Base-by-base conservation (phyloP, 2,329 filamentous ascomycete genomes). In the Colletotrichum sidae region DNA sequence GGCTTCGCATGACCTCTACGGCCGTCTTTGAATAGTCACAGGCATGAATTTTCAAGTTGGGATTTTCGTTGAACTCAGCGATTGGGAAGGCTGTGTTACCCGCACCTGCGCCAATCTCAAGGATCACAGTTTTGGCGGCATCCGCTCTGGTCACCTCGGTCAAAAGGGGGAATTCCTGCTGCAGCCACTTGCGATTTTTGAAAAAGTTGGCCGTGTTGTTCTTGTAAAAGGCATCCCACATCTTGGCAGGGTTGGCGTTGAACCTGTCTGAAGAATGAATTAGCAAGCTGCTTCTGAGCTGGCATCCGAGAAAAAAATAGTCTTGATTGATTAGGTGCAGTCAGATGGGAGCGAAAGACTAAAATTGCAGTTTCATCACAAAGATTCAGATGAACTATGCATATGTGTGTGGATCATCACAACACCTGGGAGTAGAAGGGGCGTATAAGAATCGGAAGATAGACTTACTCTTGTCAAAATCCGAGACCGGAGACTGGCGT, bases 191-290 rank as follows among this genome's bases (percentile, higher is more conserved):
- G 69, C 96, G 88, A 76, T 99, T 92, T 80, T 99, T 99, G 88
- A 99, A 99, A 80, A 99, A 99, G 75, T 98, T 98, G 72, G 90
- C 88, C 17, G 92, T 92, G 79, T 99, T 98, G 81, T 98, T 97
- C 80, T 96, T 94, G 84, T 99, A 99, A 80, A 99, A 99, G 60
- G 92, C 82, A 74, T 99, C 96, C 96, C 96, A 99, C 93, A 94
- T 98, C 78, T 94, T 97, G 68, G 93, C 94, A 0, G 96, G 96
- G 69, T 96, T 88, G 50, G 85, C 83, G 76, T 97, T 98, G 83
- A 97, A 97, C 70, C 93, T 92, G 72, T 82, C 89, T 92, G 73
- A 72, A 65, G 56, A 69, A 47, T 58, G 65, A 57, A 79, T 87
- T 78, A 86, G 83, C 75, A 65, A 42, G 56, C 51, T 68, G 44